A percentile compares a stretch with the other conserved stretches of the same genome.
phyloP scores from a whole-genome alignment of 192 early-diverging fungal genomes.

The Podila epigama region DNA sequence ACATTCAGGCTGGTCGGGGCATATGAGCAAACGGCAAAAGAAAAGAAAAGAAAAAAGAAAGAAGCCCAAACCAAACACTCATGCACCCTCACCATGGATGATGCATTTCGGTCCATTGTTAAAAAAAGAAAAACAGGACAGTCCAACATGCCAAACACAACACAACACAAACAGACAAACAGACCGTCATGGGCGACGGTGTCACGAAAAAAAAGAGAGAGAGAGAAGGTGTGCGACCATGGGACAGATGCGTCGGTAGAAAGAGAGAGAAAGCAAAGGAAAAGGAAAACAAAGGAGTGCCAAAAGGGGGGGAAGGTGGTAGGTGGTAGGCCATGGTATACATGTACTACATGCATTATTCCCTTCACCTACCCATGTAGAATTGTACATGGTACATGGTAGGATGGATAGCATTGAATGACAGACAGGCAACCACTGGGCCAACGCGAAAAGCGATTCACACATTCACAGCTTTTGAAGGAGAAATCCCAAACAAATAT shows the following conservation, averaged over 20 bases:
- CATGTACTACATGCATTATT: background rate
- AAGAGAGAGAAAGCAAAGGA: background rate
- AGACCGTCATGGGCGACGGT: background rate
- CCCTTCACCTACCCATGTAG: background rate
- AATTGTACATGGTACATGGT: background rate
- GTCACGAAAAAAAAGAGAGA: background rate
- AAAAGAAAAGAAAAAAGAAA: background rate
- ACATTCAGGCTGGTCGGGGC: background rate
- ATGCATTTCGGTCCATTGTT: background rate
- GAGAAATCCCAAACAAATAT: too few species aligned
- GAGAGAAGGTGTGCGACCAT: background rate
- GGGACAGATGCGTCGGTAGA: background rate
- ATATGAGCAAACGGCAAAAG: background rate
- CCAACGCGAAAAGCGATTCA: too few species aligned
- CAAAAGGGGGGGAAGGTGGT: background rate
- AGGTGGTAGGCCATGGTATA: background rate
- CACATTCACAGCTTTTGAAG: too few species aligned
- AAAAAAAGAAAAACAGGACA: background rate
- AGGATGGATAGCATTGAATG: too few species aligned
- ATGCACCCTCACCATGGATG: too few species aligned
- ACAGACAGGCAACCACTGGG: too few species aligned
- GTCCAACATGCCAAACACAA: background rate
- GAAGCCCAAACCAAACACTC: too few species aligned
- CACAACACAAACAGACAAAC: background rate
- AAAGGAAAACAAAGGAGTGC: too few species aligned